Evolutionary conservation across 1,284 basidiomycete genomes (phyloP).

Genomic region (Heliocybe sulcata): DNA sequence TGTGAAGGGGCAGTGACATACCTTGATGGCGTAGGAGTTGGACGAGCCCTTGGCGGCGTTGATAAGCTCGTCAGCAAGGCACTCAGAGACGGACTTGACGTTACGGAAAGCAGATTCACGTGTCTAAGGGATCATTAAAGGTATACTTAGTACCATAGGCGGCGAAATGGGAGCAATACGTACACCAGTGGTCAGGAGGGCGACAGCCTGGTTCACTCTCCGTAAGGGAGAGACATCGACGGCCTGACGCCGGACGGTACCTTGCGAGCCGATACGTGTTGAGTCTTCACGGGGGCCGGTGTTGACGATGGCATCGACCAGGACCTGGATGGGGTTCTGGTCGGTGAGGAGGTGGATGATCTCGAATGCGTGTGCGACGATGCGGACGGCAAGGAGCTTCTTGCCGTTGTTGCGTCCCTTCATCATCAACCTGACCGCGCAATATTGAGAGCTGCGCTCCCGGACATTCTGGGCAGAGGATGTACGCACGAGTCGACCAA

Average conservation of each 20-base stretch:
- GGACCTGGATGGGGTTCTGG: slow-evolving; percentile 98
- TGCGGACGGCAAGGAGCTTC: slow-evolving; percentile 98
- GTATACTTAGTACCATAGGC: neutral
- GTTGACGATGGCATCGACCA: slow-evolving; percentile 99
- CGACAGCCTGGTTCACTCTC: slow-evolving; percentile 96
- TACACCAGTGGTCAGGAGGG: slow-evolving; percentile 94
- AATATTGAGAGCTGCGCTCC: neutral
- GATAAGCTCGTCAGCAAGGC: slow-evolving; percentile 99
- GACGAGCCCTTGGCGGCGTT: slow-evolving; percentile 99
- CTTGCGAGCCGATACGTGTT: slow-evolving; percentile 99
- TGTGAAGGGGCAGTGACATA: too few species aligned
- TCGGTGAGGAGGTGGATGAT: slow-evolving; percentile 99
- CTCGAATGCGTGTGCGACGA: slow-evolving; percentile 99
- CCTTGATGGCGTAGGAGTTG: slow-evolving; percentile 99
- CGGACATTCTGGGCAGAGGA: neutral
- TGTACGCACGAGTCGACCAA: slow-evolving; percentile 87
- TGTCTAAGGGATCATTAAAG: slow-evolving; percentile 47
- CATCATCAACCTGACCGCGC: slow-evolving; percentile 84
- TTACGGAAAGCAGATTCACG: slow-evolving; percentile 99
- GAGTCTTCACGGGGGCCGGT: slow-evolving; percentile 99
- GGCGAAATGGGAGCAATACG: slow-evolving; percentile 24
- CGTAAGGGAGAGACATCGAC: slow-evolving; percentile 99
- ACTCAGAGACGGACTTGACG: slow-evolving; percentile 98
- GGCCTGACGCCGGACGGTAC: slow-evolving; percentile 99
- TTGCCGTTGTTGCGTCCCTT: slow-evolving; percentile 99